Conservation (phyloP, 495 filamentous ascomycete genomes). For the Cercophora newfieldiana region DNA sequence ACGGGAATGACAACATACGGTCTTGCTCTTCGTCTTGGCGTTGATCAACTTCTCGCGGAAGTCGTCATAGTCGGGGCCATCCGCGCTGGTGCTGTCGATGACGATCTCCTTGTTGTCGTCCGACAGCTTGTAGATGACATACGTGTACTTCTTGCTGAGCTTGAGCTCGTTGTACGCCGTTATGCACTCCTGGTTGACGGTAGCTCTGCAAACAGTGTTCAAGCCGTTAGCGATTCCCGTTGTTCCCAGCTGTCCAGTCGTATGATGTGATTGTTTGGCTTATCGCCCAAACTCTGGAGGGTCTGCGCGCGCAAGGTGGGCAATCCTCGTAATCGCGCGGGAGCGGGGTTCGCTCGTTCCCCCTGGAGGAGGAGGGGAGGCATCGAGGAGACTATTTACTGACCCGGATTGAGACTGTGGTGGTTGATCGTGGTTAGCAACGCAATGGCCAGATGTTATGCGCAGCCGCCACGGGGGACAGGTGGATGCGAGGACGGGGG, state of each 20-base stretch:
- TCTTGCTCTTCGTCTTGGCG: conserved; percentile 52
- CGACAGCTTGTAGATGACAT: conserved; percentile 94
- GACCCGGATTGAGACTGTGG: conserved; percentile 68
- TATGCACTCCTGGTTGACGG: conserved; percentile 78
- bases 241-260: neutral
- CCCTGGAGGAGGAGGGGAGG: conserved; percentile 4
- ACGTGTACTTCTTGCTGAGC: conserved; percentile 84
- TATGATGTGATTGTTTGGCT: neutral
- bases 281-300: neutral
- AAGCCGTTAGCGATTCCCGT: neutral
- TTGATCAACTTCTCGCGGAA: conserved; percentile 80
- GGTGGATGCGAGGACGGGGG: neutral
- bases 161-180: conserved; percentile 85
- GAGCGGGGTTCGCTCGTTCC: neutral
- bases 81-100: conserved; percentile 67
- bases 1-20: conserved; percentile 27
- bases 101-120: conserved; percentile 90
- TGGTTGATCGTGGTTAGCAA: conserved; percentile 11
- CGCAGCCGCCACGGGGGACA: neutral
- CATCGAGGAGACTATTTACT: conserved; percentile 36
- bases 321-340: neutral
- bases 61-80: conserved; percentile 61
- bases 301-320: neutral
- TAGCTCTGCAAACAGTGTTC: conserved; percentile 58
- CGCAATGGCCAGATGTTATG: neutral